Conservation (phyloP, 805 yeast species). For the Yamadazyma nakazawae region DNA sequence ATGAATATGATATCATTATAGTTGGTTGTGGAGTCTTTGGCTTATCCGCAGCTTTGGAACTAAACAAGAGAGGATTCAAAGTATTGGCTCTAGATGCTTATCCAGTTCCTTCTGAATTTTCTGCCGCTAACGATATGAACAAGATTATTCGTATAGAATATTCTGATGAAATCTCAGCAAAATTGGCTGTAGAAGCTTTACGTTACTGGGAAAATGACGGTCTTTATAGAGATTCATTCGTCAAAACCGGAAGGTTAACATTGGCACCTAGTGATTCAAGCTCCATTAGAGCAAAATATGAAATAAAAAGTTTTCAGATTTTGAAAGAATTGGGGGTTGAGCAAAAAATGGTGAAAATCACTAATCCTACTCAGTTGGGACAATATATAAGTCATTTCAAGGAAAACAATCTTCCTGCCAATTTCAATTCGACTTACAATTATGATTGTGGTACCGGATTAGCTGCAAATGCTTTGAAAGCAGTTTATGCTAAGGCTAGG, state of each 20-base stretch:
- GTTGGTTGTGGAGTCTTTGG: conserved; percentile 50
- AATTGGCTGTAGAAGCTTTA: conserved; percentile 33
- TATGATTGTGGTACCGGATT: conserved; percentile 16
- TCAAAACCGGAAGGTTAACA: conserved; percentile 14
- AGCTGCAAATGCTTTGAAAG: conserved; percentile 12
- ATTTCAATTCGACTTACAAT: conserved; percentile 11
- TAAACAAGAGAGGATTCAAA: conserved; percentile 27
- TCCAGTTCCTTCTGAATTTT: conserved; percentile 32
- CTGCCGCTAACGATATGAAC: conserved; percentile 40
- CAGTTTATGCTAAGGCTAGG: conserved; percentile 9
- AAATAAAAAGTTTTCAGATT: conserved; percentile 10
- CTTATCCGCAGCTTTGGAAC: conserved; percentile 40
- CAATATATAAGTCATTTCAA: conserved; percentile 5
- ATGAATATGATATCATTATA: conserved; percentile 8
- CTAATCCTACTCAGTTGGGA: conserved; percentile 6
- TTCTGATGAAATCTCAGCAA: conserved; percentile 22
- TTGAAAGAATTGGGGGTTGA: conserved; percentile 10
- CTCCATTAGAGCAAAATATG: conserved; percentile 12
- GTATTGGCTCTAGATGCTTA: conserved; percentile 17
- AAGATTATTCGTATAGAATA: conserved; percentile 22
- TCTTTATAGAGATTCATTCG: conserved; percentile 22
- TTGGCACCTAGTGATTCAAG: conserved; percentile 11
- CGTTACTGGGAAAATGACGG: conserved; percentile 36
- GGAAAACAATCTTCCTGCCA: conserved; percentile 9
- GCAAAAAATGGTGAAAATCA: conserved; percentile 9